These are phyloP conservation scores for Candida nemodendra DNA, from an alignment of 805 yeast genomes.

Conservation along the genomic window DNA sequence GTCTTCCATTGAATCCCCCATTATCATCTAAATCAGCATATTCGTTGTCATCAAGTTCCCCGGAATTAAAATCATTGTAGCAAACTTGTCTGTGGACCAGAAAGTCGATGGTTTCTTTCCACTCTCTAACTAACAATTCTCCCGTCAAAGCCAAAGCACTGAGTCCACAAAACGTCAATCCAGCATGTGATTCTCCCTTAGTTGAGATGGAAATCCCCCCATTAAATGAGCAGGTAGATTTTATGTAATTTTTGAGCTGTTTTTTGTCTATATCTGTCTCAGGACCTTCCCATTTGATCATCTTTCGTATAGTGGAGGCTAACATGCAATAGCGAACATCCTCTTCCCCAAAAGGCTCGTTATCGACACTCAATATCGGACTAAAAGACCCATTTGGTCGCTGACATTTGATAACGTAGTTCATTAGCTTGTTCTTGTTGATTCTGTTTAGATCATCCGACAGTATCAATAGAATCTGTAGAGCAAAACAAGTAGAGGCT, in stretches of 20 bases:
- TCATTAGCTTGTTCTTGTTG: conserved; percentile 44
- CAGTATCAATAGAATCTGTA: conserved; percentile 54
- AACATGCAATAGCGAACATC: conserved; percentile 76
- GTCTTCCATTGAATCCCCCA: conserved; percentile 87
- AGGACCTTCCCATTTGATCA: conserved; percentile 34
- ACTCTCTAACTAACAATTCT: conserved; percentile 25
- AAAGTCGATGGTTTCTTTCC: conserved; percentile 52
- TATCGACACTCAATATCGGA: conserved; percentile 37
- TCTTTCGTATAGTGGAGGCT: conserved; percentile 60
- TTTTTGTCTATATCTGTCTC: conserved; percentile 44
- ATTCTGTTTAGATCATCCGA: conserved; percentile 42
- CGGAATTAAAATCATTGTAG: conserved; percentile 31
- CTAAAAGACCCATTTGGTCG: conserved; percentile 57
- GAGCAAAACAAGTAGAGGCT: conserved; percentile 75
- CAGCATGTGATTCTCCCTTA: conserved; percentile 73
- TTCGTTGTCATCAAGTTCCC: conserved; percentile 28
- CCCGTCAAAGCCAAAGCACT: conserved; percentile 51
- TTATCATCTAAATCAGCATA: conserved; percentile 46
- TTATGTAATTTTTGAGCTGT: conserved; percentile 39
- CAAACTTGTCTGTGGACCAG: conserved; percentile 62
- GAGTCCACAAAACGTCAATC: conserved; percentile 82
- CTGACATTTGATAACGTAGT: conserved; percentile 63
- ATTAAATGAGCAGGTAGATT: conserved; percentile 39
- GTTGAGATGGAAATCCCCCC: conserved; percentile 71
- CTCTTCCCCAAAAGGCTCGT: conserved; percentile 51